Base-by-base conservation (phyloP, 2,329 filamentous ascomycete species). In the Pyrenochaeta sp. region DNA sequence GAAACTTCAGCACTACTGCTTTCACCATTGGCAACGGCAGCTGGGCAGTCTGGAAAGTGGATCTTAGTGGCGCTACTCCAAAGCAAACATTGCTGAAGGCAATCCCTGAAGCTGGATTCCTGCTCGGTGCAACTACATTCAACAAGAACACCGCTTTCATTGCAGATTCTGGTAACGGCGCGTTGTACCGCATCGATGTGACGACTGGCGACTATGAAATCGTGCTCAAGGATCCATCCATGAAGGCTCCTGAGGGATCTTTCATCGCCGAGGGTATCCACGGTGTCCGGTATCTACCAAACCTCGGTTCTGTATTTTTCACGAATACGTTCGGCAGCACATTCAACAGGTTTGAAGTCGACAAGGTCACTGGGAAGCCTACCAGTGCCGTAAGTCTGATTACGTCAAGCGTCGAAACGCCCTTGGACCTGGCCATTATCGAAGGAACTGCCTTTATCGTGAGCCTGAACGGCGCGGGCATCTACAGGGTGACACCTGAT, bases 41-140 rank as follows among this genome's bases (percentile, higher is more conserved):
- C 2, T 57, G 53, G 53, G 42, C 39, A 3, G 48, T 60, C 8
- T 60, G 52, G 52, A 58, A 53, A 28, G 51, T 58, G 4, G 57
- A 60, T 24, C 53, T 60, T 22, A 52, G 49, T 4, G 42, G 38
- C 7, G 50, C 27, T 7, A 41, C 49, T 2, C 39, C 57, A 1
- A 41, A 37, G n/a, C 37, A 47, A 7, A 41, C 47, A 10, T 23
- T 56, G 4, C 13, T 61, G 14, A 54, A 56, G 36, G 50, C 44
- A 35, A 42, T 56, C 7, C 49, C 57, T 3, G 54, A 56, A 34
- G 43, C 44, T 13, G 47, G 46, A 1, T 46, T 54, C 24, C 52
- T 44, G 26, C 53, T 58, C 40, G 56, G 56, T 3, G 27, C 56
- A 24, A 52, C 51, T 8, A 45, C 46, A 10, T 42, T 60, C 29